phyloP scores from a whole-genome alignment of 2,329 filamentous ascomycete species.

The Phaeosphaeriaceae sp. region DNA sequence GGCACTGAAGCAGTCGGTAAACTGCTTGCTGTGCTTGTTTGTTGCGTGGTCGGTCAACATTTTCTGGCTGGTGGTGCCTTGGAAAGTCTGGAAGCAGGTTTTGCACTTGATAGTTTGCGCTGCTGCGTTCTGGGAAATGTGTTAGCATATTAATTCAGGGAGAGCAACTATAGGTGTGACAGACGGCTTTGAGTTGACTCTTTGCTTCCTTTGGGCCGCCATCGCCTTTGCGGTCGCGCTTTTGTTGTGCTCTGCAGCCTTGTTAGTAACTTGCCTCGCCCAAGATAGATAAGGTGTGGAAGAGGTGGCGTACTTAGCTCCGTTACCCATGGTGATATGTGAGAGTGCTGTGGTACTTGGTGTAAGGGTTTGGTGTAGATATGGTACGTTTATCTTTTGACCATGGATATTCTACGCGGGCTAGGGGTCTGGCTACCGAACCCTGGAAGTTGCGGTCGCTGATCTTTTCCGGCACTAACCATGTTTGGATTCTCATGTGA shows the following conservation, averaged over 20 bases:
- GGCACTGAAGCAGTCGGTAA: constrained; percentile 70
- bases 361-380: constrained; percentile 28
- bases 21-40: constrained; percentile 78
- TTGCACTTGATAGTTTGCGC: constrained; percentile 79
- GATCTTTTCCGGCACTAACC: constrained; percentile 13
- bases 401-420: constrained; percentile 3
- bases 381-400: background rate
- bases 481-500: constrained; percentile 21
- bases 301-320: constrained; percentile 40
- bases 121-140: constrained; percentile 66
- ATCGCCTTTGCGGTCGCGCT: constrained; percentile 45
- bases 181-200: constrained; percentile 46
- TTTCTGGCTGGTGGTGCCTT: constrained; percentile 76
- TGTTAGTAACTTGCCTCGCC: constrained; percentile 22
- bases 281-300: background rate
- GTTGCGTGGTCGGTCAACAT: constrained; percentile 73
- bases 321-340: constrained; percentile 44
- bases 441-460: constrained; percentile 9
- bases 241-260: constrained; percentile 42
- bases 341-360: constrained; percentile 1
- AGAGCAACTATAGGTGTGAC: too few species aligned
- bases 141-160: constrained; percentile 4
- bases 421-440: background rate
- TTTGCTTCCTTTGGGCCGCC: constrained; percentile 42
- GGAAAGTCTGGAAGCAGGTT: constrained; percentile 78